Percentiles rank a stretch among this genome's conserved stretches.
Evolutionary conservation across 2,329 filamentous ascomycete genomes (phyloP).

Genomic region (Trichoderma afroharzianum): DNA sequence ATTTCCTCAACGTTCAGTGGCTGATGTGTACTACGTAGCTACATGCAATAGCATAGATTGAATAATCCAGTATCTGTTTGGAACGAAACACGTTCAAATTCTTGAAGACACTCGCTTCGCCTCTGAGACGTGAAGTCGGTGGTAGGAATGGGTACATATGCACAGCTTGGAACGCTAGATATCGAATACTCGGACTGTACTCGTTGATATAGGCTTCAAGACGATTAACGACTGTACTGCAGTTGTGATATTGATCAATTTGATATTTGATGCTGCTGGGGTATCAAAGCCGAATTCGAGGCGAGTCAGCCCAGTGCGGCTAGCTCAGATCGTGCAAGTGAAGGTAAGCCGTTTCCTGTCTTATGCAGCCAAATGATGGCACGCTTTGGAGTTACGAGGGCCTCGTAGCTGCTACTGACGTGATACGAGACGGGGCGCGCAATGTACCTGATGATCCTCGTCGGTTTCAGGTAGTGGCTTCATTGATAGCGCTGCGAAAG

Average conservation of each 20-base stretch:
- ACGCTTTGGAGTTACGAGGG: background rate
- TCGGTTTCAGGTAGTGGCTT: slow-evolving; percentile 12
- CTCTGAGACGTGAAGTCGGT: background rate
- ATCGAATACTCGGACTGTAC: background rate
- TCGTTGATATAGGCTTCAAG: background rate
- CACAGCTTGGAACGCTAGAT: background rate
- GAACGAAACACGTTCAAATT: background rate
- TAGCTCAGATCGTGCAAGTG: background rate
- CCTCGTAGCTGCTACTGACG: background rate
- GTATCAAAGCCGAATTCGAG: background rate
- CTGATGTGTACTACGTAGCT: background rate
- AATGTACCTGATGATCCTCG: slow-evolving; percentile 8
- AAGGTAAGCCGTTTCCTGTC: background rate
- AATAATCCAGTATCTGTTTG: background rate
- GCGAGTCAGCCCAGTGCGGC: background rate
- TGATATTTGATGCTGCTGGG: background rate
- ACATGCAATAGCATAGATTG: background rate
- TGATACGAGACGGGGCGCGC: slow-evolving; percentile 5
- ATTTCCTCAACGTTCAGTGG: no score
- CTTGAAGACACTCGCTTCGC: background rate
- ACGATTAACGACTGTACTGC: background rate
- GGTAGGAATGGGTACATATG: background rate
- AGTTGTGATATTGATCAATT: background rate
- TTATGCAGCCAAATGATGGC: background rate
- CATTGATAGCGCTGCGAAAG: background rate